Conservation (phyloP, 805 yeast genomes). For the Starmerella potacharoeniae region DNA sequence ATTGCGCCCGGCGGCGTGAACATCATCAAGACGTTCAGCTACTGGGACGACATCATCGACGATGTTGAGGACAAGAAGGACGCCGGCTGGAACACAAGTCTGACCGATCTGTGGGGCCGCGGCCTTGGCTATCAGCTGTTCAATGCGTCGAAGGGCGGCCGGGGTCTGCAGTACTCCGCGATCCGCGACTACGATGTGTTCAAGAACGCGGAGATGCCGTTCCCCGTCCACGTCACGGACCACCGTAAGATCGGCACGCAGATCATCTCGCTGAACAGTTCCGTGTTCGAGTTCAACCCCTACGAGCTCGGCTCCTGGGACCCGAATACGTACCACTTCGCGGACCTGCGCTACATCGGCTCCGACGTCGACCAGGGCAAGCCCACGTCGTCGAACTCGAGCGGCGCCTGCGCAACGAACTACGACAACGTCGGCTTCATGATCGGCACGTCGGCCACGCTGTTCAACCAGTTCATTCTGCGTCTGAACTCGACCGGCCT, state of each 20-base stretch:
- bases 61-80: constrained; percentile 31
- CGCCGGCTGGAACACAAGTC: constrained; percentile 53
- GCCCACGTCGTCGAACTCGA: constrained; percentile 28
- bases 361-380: constrained; percentile 46
- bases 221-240: constrained; percentile 46
- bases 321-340: constrained; percentile 48
- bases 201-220: constrained; percentile 50
- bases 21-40: constrained; percentile 15
- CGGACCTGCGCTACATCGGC: constrained; percentile 58
- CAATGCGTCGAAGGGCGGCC: constrained; percentile 42
- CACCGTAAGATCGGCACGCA: constrained; percentile 33
- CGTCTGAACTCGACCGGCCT: constrained; percentile 44
- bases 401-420: constrained; percentile 44
- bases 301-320: constrained; percentile 73
- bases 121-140: constrained; percentile 56
- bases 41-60: constrained; percentile 18
- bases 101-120: constrained; percentile 71
- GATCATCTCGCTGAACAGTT: constrained; percentile 47
- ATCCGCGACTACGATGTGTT: constrained; percentile 50
- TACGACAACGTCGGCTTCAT: constrained; percentile 68
- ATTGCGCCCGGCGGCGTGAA: constrained; percentile 20
- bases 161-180: constrained; percentile 43
- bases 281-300: constrained; percentile 39
- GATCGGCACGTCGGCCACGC: constrained; percentile 48
- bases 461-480: constrained; percentile 33